Percentiles rank a stretch among this genome's conserved stretches.
These are phyloP conservation scores for Trichomonascaceae sp. DNA, from an alignment of 1,139 yeast genomes.

Conservation along the genomic window DNA sequence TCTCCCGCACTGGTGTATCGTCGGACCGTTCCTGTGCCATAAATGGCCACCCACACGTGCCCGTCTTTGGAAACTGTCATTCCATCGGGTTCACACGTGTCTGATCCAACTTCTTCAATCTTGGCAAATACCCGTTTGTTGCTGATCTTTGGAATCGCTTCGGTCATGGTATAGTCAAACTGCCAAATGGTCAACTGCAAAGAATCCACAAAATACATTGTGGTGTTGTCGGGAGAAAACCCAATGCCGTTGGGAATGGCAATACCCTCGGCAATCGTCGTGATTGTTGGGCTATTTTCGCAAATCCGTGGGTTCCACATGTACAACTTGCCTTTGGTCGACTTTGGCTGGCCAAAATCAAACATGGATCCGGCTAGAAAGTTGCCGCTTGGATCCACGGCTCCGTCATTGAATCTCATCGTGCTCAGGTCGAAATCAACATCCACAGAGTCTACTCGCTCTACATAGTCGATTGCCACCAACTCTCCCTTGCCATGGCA, in stretches of 20 bases:
- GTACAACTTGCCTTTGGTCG: conserved; percentile 22
- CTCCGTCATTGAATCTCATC: conserved; percentile 24
- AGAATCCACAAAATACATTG: conserved; percentile 65
- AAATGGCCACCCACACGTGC: conserved; percentile 58
- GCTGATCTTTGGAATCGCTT: too few species aligned
- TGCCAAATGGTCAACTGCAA: conserved; percentile 43
- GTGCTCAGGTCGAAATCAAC: conserved; percentile 3
- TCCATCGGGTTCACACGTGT: conserved; percentile 55
- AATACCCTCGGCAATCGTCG: conserved; percentile 9
- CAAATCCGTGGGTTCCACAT: conserved; percentile 2
- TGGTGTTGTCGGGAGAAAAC: conserved; percentile 39
- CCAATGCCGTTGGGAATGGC: conserved; percentile 54
- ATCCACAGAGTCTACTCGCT: conserved; percentile 7
- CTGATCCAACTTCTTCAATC: conserved; percentile 1
- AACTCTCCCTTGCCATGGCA: conserved; percentile 12
- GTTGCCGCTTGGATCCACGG: conserved; percentile 26
- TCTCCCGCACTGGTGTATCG: conserved; percentile 36
- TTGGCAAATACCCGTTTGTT: conserved; percentile 29
- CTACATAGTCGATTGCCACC: conserved; percentile 9
- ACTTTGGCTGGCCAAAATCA: conserved; percentile 10
- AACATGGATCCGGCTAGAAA: conserved; percentile 22
- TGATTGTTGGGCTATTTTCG: not conserved
- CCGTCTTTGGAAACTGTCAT: conserved; percentile 48
- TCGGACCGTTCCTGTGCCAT: conserved; percentile 46
- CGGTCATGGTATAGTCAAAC: conserved; percentile 38